Base-by-base conservation (phyloP, 805 yeast species). In the Kodamaea kaohsiungensis region DNA sequence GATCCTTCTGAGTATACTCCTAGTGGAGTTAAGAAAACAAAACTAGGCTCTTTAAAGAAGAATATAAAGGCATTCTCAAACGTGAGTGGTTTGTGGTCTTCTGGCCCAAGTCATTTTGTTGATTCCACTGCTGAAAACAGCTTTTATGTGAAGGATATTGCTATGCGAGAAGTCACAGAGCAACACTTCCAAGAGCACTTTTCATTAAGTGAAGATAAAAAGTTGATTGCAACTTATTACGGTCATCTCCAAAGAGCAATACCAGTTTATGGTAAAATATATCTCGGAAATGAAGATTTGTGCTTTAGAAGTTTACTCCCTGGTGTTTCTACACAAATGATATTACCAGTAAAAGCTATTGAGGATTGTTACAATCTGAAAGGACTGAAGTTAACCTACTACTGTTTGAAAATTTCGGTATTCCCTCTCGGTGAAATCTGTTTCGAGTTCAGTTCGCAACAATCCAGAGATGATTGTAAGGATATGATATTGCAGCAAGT, bases 201-300 rank as follows among this genome's bases (percentile, higher is more conserved):
- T 61, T 82, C 91, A 0, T 71, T 92, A 18, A 76, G 80, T 4
- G 77, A 75, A 0, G 64, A 72, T 1, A 84, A 83, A 40, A 66
- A 64, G 3, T 71, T 92, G 46, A 68, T 86, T 0, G 84, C 96
- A 0, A 78, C 90, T 1, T 93, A 90, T 63, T 86, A 82, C 62
- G 78, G 87, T 1, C 85, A 89, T 68, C 64, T 91, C 15, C 86
- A 83, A 58, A 80, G 88, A 59, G 81, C 88, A 10, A 71, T 90
- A 16, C 97, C 97, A 1, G 73, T 85, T 1, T 91, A 89, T 69
- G 98, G 98, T 1, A 89, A 89, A 61, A 63, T 92, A 1, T 91
- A 91, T 66, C 61, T 93, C 10, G 89, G 96, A 0, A 73, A 79
- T 16, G 77, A 77, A 30, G 82, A 80, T 53, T 65, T 93, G n/a